These are phyloP conservation scores for Mesembryanthemum crystallinum DNA, from an alignment of 148 eudicot species.

Conservation along the genomic window DNA sequence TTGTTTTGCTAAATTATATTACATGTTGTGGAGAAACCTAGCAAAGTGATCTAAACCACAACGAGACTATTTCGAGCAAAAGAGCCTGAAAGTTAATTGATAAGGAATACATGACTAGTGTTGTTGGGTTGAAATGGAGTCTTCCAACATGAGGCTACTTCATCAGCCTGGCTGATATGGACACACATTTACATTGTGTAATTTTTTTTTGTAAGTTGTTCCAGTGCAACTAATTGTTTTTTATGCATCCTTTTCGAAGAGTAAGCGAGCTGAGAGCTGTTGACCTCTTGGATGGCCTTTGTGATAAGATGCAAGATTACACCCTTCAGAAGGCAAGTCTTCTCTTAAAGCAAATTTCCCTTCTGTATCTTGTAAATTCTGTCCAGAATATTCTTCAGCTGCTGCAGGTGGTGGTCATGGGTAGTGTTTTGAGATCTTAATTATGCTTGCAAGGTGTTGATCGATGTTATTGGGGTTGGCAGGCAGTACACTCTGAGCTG, in stretches of 20 bases:
- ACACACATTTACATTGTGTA: background rate
- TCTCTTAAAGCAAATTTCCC: background rate
- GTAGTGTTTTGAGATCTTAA: background rate
- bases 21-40: background rate
- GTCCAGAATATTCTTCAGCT: background rate
- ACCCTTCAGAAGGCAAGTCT: slow-evolving; percentile 66
- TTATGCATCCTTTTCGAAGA: slow-evolving; percentile 39
- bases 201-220: background rate
- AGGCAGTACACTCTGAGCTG: background rate
- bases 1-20: too few relatives aligned
- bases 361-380: slow-evolving; percentile 8
- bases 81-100: background rate
- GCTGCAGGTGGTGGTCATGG: slow-evolving; percentile 3
- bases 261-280: slow-evolving; percentile 93
- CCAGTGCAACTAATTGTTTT: background rate
- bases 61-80: background rate
- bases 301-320: slow-evolving; percentile 96
- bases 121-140: background rate
- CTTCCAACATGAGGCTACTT: background rate
- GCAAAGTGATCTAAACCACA: background rate
- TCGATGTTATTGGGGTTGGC: background rate
- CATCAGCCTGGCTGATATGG: background rate
- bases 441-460: background rate
- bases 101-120: background rate
- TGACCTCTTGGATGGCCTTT: slow-evolving; percentile 95